A percentile compares a stretch with the other conserved stretches of the same genome.
phyloP scores from a whole-genome alignment of 2,329 filamentous ascomycete genomes.

The Diaporthe aspalathi region DNA sequence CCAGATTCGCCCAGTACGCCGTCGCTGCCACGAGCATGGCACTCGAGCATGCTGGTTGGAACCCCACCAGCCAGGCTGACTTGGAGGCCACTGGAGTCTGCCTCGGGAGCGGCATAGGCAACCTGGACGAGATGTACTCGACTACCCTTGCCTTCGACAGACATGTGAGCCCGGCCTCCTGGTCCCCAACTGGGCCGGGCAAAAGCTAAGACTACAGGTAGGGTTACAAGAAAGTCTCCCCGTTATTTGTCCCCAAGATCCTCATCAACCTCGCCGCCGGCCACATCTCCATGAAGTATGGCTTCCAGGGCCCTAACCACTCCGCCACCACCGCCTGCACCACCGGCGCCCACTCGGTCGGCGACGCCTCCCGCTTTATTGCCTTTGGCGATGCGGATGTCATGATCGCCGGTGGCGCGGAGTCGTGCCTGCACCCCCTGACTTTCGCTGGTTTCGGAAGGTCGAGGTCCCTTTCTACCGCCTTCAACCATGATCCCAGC shows the following conservation, averaged over 20 bases:
- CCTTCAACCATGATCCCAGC: conserved; percentile 78
- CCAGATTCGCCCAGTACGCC: conserved; percentile 92
- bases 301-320: conserved; percentile 92
- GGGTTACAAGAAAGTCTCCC: conserved; percentile 94
- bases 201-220: conserved; percentile 50
- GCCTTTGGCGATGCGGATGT: conserved; percentile 91
- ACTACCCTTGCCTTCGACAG: conserved; percentile 82
- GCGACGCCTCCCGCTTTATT: conserved; percentile 93
- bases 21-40: conserved; percentile 89
- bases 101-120: conserved; percentile 94
- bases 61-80: conserved; percentile 68
- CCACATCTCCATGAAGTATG: conserved; percentile 92
- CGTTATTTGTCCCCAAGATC: conserved; percentile 90
- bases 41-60: conserved; percentile 83
- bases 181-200: conserved; percentile 4
- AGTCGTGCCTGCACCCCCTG: conserved; percentile 95
- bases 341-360: conserved; percentile 93
- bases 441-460: conserved; percentile 92
- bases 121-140: conserved; percentile 88
- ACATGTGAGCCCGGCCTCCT: conserved; percentile 65
- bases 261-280: conserved; percentile 96
- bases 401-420: conserved; percentile 95
- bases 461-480: conserved; percentile 85
- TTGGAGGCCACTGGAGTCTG: conserved; percentile 87
- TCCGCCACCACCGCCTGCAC: conserved; percentile 95